Percentiles rank a stretch among this genome's conserved stretches.
phyloP scores from a whole-genome alignment of 257 asterid genomes.

The Fraxinus americana region DNA sequence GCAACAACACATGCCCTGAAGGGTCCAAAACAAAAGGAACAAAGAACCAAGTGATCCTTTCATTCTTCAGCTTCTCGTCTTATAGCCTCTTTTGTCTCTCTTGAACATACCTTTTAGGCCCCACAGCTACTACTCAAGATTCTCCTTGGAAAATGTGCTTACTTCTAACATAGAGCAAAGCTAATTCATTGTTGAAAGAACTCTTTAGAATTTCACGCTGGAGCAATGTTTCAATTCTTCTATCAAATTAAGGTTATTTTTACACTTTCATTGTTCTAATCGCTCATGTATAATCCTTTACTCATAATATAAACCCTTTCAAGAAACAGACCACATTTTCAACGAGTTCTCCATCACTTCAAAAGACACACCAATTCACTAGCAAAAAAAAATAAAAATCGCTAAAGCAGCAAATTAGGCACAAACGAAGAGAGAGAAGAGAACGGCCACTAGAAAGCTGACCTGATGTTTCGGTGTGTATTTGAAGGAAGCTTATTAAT shows the following conservation, averaged over 20 bases:
- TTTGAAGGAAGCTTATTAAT: slow-evolving; percentile 17
- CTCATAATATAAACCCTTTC: too few species aligned
- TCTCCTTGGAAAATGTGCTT: slow-evolving; percentile 1
- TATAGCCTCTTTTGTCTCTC: background rate
- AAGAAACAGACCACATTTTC: slow-evolving; percentile 1
- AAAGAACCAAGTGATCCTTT: slow-evolving; percentile 3
- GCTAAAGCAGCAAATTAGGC: background rate
- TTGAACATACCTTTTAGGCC: slow-evolving; percentile 16
- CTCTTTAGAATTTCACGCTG: background rate
- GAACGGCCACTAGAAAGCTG: slow-evolving; percentile 23
- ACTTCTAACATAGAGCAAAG: background rate
- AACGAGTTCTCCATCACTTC: background rate
- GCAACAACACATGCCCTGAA: background rate
- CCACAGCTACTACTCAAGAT: slow-evolving; percentile 16
- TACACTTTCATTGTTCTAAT: slow-evolving; percentile 5
- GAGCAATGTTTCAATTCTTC: background rate
- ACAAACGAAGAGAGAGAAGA: background rate
- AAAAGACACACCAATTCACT: background rate
- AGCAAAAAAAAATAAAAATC: too few species aligned
- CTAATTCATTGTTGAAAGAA: slow-evolving; percentile 10
- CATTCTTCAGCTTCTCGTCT: slow-evolving; percentile 22
- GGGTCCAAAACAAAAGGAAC: background rate
- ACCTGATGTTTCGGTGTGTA: slow-evolving; percentile 11
- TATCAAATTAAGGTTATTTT: slow-evolving; percentile 15
- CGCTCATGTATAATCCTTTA: too few species aligned